Percentiles rank a stretch among this genome's conserved stretches.
Evolutionary conservation across 1,139 yeast species (phyloP).

Genomic region (Sugiyamaella japonica): DNA sequence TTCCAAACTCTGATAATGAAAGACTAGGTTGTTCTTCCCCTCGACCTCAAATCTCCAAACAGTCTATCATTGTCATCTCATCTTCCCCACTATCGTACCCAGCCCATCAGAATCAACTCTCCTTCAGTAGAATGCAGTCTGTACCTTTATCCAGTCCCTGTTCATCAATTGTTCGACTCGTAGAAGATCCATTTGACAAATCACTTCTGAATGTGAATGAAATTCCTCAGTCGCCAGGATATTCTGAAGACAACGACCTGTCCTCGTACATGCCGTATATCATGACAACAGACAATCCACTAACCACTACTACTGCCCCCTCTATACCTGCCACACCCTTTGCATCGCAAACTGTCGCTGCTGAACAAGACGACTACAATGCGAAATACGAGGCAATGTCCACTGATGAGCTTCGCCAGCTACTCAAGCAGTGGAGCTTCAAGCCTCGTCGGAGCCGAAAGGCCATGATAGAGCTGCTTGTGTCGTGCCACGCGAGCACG

Average conservation of each 20-base stretch:
- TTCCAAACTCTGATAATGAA: constrained; percentile 5
- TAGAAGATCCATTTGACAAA: background rate
- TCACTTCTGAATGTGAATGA: background rate
- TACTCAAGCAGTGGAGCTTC: constrained; percentile 20
- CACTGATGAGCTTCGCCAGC: constrained; percentile 16
- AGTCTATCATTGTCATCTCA: background rate
- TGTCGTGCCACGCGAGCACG: constrained; percentile 5
- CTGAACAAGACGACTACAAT: background rate
- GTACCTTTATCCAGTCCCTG: background rate
- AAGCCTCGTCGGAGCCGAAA: constrained; percentile 22
- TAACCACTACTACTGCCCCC: background rate
- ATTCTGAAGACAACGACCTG: constrained; percentile 6
- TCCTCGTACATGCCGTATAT: constrained; percentile 2
- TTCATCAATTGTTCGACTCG: background rate
- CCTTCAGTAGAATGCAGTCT: background rate
- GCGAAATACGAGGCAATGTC: constrained; percentile 11
- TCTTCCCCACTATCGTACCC: background rate
- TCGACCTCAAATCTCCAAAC: background rate
- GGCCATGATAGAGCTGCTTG: constrained; percentile 21
- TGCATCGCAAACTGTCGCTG: background rate
- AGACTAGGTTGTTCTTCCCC: background rate
- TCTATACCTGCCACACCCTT: background rate
- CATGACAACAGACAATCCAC: background rate
- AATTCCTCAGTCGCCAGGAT: constrained; percentile 14
- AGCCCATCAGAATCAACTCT: background rate